Base-by-base conservation (phyloP, 768 basidiomycete genomes). In the Flagelloscypha sp. region DNA sequence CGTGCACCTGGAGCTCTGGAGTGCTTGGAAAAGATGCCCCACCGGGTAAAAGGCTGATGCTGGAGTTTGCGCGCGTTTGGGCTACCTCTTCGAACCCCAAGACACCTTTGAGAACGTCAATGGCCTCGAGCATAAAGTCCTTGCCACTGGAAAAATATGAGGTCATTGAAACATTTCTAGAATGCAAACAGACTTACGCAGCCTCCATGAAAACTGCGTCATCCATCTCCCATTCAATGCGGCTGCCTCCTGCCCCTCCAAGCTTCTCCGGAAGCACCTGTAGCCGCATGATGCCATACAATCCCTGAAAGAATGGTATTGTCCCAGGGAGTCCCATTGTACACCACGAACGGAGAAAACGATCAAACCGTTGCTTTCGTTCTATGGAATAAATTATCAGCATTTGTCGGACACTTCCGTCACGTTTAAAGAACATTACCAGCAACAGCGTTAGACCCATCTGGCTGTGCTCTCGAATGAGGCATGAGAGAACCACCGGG, bases 201-300 rank as follows among this genome's bases (percentile, higher is more conserved):
- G 88, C 76, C 60, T 94, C 90, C 52, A 89, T 83, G 62, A 93
- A 88, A 11, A 93, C 86, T 13, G 88, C 88, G 63, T 94, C 90
- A 56, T 94, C 90, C 15, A 93, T 65, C 63, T 90, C 86, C 90
- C 90, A 94, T 48, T 84, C 73, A 36, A 93, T 77, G 47, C 72
- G 66, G 48, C 64, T 66, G 21, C 57, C 55, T 30, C 87, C 90
- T 22, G 84, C 84, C 36, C 90, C 89, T 30, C 90, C 88, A 25
- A 87, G 66, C 29, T 72, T 70, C 51, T 79, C 76, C 32, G 88
- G 86, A 29, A 92, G 69, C 27, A 79, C 76, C 53, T 92, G 87
- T 24, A 89, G 62, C 42, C 86, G 72, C 66, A 93, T 70, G 39
- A 83, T 63, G 6, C 79, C 85, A 80, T 84, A 93, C 31, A 82